These are phyloP conservation scores for Plenodomus biglobosus DNA, from an alignment of 2,329 filamentous ascomycete genomes.

Conservation along the genomic window DNA sequence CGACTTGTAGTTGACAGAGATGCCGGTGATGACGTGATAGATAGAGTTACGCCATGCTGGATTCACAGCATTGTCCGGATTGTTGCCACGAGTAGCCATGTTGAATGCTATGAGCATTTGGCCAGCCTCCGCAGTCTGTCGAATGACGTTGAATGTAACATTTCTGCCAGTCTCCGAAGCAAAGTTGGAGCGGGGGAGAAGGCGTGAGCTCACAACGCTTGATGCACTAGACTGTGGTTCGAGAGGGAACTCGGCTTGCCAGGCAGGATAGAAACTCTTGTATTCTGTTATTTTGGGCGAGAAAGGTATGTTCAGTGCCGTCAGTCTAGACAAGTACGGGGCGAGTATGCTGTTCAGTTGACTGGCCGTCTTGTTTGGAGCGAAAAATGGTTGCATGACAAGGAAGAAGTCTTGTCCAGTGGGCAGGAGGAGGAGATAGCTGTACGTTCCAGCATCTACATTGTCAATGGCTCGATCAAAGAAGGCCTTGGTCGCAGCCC, in stretches of 20 bases:
- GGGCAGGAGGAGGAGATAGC: slow-evolving; percentile 8
- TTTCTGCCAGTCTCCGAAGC: slow-evolving; percentile 24
- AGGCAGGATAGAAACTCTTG: slow-evolving; percentile 29
- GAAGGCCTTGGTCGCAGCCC: slow-evolving; percentile 17
- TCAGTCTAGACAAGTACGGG: slow-evolving; percentile 16
- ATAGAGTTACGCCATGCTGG: slow-evolving; percentile 29
- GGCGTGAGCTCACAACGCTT: slow-evolving; percentile 18
- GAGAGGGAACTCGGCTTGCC: slow-evolving; percentile 34
- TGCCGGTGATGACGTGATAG: slow-evolving; percentile 23
- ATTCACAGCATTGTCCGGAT: slow-evolving; percentile 29
- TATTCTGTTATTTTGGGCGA: slow-evolving; percentile 36
- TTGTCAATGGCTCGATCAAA: slow-evolving; percentile 4
- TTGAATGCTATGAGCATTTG: slow-evolving; percentile 25
- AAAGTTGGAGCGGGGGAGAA: slow-evolving; percentile 33
- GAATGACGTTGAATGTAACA: slow-evolving; percentile 29
- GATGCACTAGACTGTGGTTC: slow-evolving; percentile 17
- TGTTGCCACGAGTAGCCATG: slow-evolving; percentile 19
- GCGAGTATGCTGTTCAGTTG: slow-evolving; percentile 15
- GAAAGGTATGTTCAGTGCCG: slow-evolving; percentile 26
- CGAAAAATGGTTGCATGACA: slow-evolving; percentile 26
- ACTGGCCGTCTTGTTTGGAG: slow-evolving; percentile 21
- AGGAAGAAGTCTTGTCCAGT: slow-evolving; percentile 17
- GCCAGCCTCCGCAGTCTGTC: slow-evolving; percentile 22
- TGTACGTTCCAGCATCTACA: slow-evolving; percentile 16
- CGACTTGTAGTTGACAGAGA: slow-evolving; percentile 3